Percentiles rank a stretch among this genome's conserved stretches.
phyloP scores from a whole-genome alignment of 1,284 basidiomycete species.

The Ustilago curta region DNA sequence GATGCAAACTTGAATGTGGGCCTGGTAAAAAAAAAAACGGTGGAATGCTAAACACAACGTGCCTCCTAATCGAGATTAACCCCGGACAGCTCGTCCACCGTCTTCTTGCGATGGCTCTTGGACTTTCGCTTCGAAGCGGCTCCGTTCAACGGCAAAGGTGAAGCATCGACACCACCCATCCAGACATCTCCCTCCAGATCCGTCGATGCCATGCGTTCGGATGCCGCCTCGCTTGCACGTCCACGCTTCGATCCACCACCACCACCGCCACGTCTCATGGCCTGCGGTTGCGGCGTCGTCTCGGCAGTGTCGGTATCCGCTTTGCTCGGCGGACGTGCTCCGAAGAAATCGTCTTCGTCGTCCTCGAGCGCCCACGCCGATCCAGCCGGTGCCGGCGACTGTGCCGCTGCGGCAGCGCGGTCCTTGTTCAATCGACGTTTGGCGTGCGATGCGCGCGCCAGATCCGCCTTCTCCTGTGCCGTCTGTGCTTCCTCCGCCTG shows the following conservation, averaged over 20 bases:
- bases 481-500: constrained; percentile 67
- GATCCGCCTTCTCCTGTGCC: constrained; percentile 66
- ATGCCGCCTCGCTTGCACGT: constrained; percentile 34
- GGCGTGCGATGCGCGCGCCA: constrained; percentile 63
- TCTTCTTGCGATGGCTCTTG: constrained; percentile 56
- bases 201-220: constrained; percentile 43
- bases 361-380: constrained; percentile 65
- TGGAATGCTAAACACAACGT: neutral
- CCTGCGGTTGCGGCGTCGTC: constrained; percentile 43
- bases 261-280: constrained; percentile 26
- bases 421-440: constrained; percentile 60
- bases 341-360: constrained; percentile 69
- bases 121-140: constrained; percentile 39
- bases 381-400: constrained; percentile 30
- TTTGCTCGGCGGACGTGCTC: constrained; percentile 52
- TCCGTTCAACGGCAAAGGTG: constrained; percentile 22
- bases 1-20: neutral
- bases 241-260: constrained; percentile 25
- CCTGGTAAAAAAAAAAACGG: no score
- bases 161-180: constrained; percentile 15
- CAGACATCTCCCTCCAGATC: constrained; percentile 30
- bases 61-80: constrained; percentile 18
- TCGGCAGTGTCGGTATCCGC: constrained; percentile 51
- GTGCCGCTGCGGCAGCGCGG: constrained; percentile 43
- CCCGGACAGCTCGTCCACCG: constrained; percentile 49